These are phyloP conservation scores for Penicillium ucsense DNA, from an alignment of 495 filamentous ascomycete genomes.

Conservation along the genomic window DNA sequence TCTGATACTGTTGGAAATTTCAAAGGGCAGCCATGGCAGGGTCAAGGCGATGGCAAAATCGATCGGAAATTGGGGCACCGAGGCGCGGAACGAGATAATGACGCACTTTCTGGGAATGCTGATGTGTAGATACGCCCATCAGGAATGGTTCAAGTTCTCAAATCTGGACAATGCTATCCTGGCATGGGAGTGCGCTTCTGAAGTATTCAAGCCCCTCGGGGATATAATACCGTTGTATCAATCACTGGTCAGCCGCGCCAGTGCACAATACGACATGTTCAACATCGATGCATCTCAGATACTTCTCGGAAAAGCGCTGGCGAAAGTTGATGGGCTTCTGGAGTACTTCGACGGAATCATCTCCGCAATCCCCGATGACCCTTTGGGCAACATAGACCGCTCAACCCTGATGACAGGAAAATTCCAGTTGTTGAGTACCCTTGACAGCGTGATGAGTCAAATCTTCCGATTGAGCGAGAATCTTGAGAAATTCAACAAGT, in stretches of 20 bases:
- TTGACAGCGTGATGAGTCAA: not conserved
- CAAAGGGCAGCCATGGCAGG: slow-evolving; percentile 2
- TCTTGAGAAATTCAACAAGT: slow-evolving; percentile 3
- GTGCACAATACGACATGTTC: slow-evolving; percentile 10
- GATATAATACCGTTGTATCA: slow-evolving; percentile 13
- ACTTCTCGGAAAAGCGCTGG: slow-evolving; percentile 5
- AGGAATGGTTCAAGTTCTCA: slow-evolving; percentile 12
- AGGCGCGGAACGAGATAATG: slow-evolving; percentile 10
- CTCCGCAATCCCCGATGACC: not conserved
- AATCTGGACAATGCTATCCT: slow-evolving; percentile 7
- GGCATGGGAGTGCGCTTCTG: slow-evolving; percentile 11
- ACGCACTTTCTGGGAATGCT: slow-evolving; percentile 9
- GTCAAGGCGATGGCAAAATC: slow-evolving; percentile 7
- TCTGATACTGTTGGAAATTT: slow-evolving; percentile 13
- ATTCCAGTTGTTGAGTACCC: slow-evolving; percentile 4
- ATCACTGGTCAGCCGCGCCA: slow-evolving; percentile 7
- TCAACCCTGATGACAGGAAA: not conserved
- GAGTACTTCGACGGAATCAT: slow-evolving; percentile 3
- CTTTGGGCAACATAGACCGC: slow-evolving; percentile 1
- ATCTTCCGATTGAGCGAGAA: slow-evolving; percentile 5
- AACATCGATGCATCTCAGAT: slow-evolving; percentile 5
- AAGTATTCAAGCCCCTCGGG: slow-evolving; percentile 2
- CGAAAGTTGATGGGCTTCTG: slow-evolving; percentile 4
- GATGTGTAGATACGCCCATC: slow-evolving; percentile 5
- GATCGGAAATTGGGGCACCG: slow-evolving; percentile 15